A percentile compares a stretch with the other conserved stretches of the same genome.
These are phyloP conservation scores for Claviceps digitariae DNA, from an alignment of 2,329 filamentous ascomycete genomes.

Conservation along the genomic window DNA sequence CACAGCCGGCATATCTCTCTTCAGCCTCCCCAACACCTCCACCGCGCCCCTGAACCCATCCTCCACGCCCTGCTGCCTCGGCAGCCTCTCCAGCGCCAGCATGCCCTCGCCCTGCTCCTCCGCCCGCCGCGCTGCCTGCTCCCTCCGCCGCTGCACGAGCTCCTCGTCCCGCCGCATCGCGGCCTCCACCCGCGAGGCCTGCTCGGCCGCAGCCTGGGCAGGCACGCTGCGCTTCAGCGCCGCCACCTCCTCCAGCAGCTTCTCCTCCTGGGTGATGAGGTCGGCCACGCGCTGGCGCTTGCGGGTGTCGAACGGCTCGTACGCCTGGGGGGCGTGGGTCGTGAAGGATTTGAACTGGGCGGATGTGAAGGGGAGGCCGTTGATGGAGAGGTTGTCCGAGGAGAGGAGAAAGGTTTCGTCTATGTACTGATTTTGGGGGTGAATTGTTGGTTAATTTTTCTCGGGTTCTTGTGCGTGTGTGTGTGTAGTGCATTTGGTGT, in stretches of 20 bases:
- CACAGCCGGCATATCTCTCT: constrained; percentile 46
- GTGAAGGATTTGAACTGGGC: constrained; percentile 24
- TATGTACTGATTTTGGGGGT: constrained; percentile 37
- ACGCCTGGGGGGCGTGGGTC: constrained; percentile 20
- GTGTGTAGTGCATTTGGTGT: too few relatives aligned
- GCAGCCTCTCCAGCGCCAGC: constrained; percentile 23
- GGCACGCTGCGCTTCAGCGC: constrained; percentile 42
- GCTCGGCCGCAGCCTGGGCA: constrained; percentile 26
- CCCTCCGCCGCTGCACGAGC: constrained; percentile 20
- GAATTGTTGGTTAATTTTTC: neutral
- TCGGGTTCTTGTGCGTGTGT: too few relatives aligned
- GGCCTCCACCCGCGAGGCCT: constrained; percentile 26
- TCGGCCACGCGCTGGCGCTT: constrained; percentile 46
- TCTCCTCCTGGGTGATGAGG: constrained; percentile 48
- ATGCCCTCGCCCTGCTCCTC: constrained; percentile 12
- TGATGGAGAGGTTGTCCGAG: constrained; percentile 47
- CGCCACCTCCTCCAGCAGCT: constrained; percentile 50
- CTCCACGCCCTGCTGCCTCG: constrained; percentile 32
- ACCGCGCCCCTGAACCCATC: constrained; percentile 32
- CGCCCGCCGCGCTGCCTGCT: constrained; percentile 8
- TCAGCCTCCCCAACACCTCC: constrained; percentile 36
- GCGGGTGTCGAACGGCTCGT: constrained; percentile 48
- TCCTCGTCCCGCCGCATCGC: constrained; percentile 34
- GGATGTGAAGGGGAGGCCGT: constrained; percentile 38
- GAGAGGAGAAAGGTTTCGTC: constrained; percentile 44